These are phyloP conservation scores for Phaeotremella fagi DNA, from an alignment of 768 basidiomycete genomes.

Conservation along the genomic window DNA sequence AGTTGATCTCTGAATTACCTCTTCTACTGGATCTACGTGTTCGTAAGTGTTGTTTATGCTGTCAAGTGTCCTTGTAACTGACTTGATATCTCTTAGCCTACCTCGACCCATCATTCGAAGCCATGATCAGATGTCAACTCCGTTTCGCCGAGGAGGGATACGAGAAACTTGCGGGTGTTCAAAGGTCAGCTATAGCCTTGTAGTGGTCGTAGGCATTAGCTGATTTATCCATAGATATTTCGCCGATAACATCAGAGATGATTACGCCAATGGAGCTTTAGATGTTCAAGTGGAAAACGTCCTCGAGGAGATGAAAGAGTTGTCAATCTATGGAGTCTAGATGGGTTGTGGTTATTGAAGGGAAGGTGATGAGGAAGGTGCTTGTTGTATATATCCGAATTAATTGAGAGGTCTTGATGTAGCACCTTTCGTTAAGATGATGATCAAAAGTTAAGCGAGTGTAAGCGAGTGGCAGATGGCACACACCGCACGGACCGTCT, in stretches of 20 bases:
- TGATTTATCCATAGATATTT: slow-evolving; percentile 62
- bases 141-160: slow-evolving; percentile 98
- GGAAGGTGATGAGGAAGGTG: too few species aligned
- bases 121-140: slow-evolving; percentile 90
- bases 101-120: slow-evolving; percentile 97
- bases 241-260: slow-evolving; percentile 80
- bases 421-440: too few species aligned
- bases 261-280: slow-evolving; percentile 92
- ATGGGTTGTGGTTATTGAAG: too few species aligned
- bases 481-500: too few species aligned
- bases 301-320: slow-evolving; percentile 92
- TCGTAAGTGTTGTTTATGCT: slow-evolving; percentile 47
- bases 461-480: too few species aligned
- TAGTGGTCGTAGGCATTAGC: slow-evolving; percentile 13
- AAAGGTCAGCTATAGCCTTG: slow-evolving; percentile 58
- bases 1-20: slow-evolving; percentile 84
- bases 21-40: slow-evolving; percentile 90
- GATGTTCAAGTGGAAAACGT: slow-evolving; percentile 97
- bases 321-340: slow-evolving; percentile 74
- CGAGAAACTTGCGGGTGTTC: slow-evolving; percentile 90
- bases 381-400: too few species aligned
- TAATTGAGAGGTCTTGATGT: too few species aligned
- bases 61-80: not conserved
- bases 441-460: too few species aligned
- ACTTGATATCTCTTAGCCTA: slow-evolving; percentile 54